Evolutionary conservation across 2,329 filamentous ascomycete genomes (phyloP).

Genomic region (Pseudogymnoascus sp.): DNA sequence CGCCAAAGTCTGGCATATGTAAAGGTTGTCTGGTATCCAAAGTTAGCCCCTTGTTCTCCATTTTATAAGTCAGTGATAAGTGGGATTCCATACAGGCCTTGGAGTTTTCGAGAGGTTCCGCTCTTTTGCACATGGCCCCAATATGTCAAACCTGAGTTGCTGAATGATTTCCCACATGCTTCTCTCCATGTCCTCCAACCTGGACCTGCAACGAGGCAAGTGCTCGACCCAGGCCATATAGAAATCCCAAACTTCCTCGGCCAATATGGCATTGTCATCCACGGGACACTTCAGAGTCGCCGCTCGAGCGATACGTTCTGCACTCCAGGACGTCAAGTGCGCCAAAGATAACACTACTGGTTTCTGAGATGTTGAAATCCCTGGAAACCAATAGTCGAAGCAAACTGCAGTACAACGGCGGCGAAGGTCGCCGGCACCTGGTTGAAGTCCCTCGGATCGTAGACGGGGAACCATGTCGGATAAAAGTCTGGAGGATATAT

Average conservation of each 20-base stretch:
- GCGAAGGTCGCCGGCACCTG: not conserved
- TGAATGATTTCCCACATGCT: slow-evolving; percentile 13
- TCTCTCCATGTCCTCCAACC: not conserved
- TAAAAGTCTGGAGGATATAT: not conserved
- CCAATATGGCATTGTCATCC: not conserved
- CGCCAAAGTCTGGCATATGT: slow-evolving; percentile 5
- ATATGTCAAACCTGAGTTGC: not conserved
- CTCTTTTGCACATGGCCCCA: not conserved
- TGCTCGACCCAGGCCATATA: slow-evolving; percentile 16
- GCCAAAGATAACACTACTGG: slow-evolving; percentile 17
- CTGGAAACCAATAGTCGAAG: not conserved
- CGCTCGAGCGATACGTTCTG: slow-evolving; percentile 19
- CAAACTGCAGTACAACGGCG: not conserved
- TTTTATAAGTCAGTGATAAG: not conserved
- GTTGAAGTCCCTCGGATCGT: not conserved
- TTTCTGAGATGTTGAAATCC: not conserved
- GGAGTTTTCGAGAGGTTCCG: not conserved
- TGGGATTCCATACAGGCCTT: not conserved
- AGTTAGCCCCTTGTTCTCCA: not conserved
- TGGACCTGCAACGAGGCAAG: not conserved
- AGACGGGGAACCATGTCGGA: not conserved
- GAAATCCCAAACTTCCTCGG: slow-evolving; percentile 20
- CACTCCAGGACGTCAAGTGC: slow-evolving; percentile 23
- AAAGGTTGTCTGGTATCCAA: slow-evolving; percentile 2
- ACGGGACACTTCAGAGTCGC: not conserved